Conservation (phyloP, 345 rosid genomes). For the Iberis pinnata region DNA sequence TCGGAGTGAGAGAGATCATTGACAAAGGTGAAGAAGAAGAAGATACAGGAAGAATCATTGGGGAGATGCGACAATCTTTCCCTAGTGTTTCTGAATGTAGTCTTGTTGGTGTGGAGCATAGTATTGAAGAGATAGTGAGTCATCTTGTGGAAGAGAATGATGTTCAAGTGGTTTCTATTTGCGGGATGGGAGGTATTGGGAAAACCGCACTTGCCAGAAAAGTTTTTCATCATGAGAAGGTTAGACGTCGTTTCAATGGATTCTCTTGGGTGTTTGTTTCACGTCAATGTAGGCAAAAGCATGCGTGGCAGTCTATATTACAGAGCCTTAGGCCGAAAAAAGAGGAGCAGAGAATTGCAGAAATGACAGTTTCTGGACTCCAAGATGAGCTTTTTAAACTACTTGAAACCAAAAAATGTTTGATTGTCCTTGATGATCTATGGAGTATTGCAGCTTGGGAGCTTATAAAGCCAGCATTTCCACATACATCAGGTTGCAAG, state of each 20-base stretch:
- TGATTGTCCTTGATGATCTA: constrained; percentile 40
- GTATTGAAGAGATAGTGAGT: constrained; percentile 10
- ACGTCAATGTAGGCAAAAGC: constrained; percentile 26
- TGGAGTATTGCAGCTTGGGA: constrained; percentile 38
- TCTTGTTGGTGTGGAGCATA: constrained; percentile 9
- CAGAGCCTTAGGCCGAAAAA: constrained; percentile 16
- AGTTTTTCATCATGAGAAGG: constrained; percentile 16
- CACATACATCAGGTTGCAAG: constrained; percentile 21
- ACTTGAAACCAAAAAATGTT: constrained; percentile 25
- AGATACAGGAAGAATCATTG: not conserved
- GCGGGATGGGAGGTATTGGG: constrained; percentile 51
- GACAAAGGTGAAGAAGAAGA: constrained; percentile 1
- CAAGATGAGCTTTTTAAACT: constrained; percentile 16
- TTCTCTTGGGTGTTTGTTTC: constrained; percentile 43
- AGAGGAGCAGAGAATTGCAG: constrained; percentile 27
- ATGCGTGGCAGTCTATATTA: constrained; percentile 32
- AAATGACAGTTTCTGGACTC: constrained; percentile 16
- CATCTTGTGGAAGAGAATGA: not conserved
- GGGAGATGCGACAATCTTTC: constrained; percentile 13
- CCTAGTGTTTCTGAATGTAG: constrained; percentile 7
- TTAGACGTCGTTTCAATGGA: constrained; percentile 21
- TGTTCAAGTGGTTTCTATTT: constrained; percentile 18
- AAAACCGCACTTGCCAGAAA: constrained; percentile 44
- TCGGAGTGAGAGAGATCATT: constrained; percentile 12
- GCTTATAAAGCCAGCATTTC: constrained; percentile 27